Percentiles rank a stretch among this genome's conserved stretches.
Evolutionary conservation across 345 rosid species (phyloP).

Genomic region (Physaria fendleri): DNA sequence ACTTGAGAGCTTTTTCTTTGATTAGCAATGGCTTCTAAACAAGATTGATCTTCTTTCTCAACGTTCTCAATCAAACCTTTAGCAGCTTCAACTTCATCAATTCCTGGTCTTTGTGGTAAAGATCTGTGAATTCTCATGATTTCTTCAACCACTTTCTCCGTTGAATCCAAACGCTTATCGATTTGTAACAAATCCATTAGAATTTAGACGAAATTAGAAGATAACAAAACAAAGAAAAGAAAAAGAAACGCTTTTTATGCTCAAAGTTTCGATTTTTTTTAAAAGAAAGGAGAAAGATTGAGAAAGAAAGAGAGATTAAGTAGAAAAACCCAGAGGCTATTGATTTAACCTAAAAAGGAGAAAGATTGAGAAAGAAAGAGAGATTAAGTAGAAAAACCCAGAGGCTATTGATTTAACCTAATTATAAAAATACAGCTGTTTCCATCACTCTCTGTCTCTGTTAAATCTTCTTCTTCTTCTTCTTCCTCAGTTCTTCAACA

Average conservation of each 20-base stretch:
- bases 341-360: slow-evolving; percentile 3
- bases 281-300: too few relatives aligned
- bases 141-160: slow-evolving; percentile 74
- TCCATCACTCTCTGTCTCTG: slow-evolving; percentile 28
- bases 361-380: slow-evolving; percentile 7
- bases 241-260: background rate
- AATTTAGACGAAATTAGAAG: background rate
- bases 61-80: slow-evolving; percentile 51
- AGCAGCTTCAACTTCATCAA: slow-evolving; percentile 90
- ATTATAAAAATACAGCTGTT: slow-evolving; percentile 27
- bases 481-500: slow-evolving; percentile 5
- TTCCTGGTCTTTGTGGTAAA: slow-evolving; percentile 64
- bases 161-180: slow-evolving; percentile 46
- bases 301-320: slow-evolving; percentile 22
- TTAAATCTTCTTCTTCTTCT: slow-evolving; percentile 9
- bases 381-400: slow-evolving; percentile 29
- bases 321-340: slow-evolving; percentile 25
- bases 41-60: slow-evolving; percentile 74
- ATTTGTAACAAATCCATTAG: slow-evolving; percentile 32
- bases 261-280: background rate
- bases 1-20: slow-evolving; percentile 52
- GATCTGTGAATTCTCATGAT: slow-evolving; percentile 89
- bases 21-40: slow-evolving; percentile 54
- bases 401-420: slow-evolving; percentile 14
- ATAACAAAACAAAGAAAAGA: background rate